These are phyloP conservation scores for Bremia lactucae DNA, from an alignment of 352 stramenopile genomes.

Conservation along the genomic window DNA sequence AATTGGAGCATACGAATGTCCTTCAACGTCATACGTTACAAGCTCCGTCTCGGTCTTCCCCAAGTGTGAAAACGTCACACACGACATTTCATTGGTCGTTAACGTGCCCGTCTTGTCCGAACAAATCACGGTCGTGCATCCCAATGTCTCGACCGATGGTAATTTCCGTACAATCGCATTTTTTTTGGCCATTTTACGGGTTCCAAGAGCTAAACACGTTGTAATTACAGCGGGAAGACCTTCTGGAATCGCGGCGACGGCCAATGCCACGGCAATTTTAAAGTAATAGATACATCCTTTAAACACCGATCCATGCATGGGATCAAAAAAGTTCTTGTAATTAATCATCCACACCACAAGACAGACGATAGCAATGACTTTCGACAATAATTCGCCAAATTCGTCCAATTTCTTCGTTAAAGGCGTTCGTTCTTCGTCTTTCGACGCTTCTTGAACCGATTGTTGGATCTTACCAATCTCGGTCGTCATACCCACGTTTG, in stretches of 20 bases:
- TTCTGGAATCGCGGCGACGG: constrained; percentile 98
- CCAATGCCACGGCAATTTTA: constrained; percentile 97
- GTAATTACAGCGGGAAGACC: constrained; percentile 98
- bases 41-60: constrained; percentile 60
- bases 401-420: constrained; percentile 97
- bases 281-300: constrained; percentile 99
- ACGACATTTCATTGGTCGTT: constrained; percentile 98
- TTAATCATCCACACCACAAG: constrained; percentile 94
- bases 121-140: constrained; percentile 93
- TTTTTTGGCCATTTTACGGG: constrained; percentile 93
- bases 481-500: constrained; percentile 94
- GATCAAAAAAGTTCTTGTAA: constrained; percentile 95
- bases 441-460: constrained; percentile 87
- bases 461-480: constrained; percentile 98
- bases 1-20: constrained; percentile 89
- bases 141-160: constrained; percentile 95
- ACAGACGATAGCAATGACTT: constrained; percentile 97
- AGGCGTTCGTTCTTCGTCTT: constrained; percentile 92
- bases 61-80: constrained; percentile 64
- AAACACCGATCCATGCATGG: constrained; percentile 78
- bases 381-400: constrained; percentile 94
- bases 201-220: constrained; percentile 91
- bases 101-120: constrained; percentile 92
- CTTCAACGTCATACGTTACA: constrained; percentile 87
- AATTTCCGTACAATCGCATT: constrained; percentile 98